Evolutionary conservation across 208 protist species (phyloP).

Genomic region (Blastocrithidia nonstop): DNA sequence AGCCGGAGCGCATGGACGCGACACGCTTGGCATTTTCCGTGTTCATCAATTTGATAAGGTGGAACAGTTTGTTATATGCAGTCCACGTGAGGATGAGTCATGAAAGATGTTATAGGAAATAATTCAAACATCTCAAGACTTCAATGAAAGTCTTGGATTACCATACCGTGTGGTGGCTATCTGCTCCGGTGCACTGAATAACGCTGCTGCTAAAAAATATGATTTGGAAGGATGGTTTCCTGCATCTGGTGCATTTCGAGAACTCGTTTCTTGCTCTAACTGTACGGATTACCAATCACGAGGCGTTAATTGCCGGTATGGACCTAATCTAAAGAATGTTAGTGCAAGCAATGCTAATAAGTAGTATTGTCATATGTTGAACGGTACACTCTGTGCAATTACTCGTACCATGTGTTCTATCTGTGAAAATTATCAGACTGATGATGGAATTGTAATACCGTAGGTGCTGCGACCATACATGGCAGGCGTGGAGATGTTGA

Average conservation of each 20-base stretch:
- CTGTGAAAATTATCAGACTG: slow-evolving; percentile 99
- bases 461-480: slow-evolving; percentile 86
- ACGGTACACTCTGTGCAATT: slow-evolving; percentile 96
- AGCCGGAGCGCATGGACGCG: slow-evolving; percentile 90
- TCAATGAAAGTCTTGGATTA: slow-evolving; percentile 87
- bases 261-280: slow-evolving; percentile 99
- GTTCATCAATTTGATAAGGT: slow-evolving; percentile 97
- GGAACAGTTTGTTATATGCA: slow-evolving; percentile 91
- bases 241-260: slow-evolving; percentile 89
- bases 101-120: slow-evolving; percentile 86
- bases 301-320: slow-evolving; percentile 79
- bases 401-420: slow-evolving; percentile 98
- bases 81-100: slow-evolving; percentile 79
- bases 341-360: slow-evolving; percentile 65
- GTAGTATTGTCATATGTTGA: slow-evolving; percentile 99
- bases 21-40: slow-evolving; percentile 92
- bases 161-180: slow-evolving; percentile 92
- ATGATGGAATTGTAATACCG: slow-evolving; percentile 87
- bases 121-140: slow-evolving; percentile 86
- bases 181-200: slow-evolving; percentile 95
- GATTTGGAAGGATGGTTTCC: slow-evolving; percentile 99
- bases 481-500: slow-evolving; percentile 71
- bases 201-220: slow-evolving; percentile 99
- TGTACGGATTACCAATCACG: slow-evolving; percentile 99
- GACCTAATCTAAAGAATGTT: slow-evolving; percentile 68